A percentile compares a stretch with the other conserved stretches of the same genome.
phyloP scores from a whole-genome alignment of 441 rosid genomes.

The Flueggea neowawraea region DNA sequence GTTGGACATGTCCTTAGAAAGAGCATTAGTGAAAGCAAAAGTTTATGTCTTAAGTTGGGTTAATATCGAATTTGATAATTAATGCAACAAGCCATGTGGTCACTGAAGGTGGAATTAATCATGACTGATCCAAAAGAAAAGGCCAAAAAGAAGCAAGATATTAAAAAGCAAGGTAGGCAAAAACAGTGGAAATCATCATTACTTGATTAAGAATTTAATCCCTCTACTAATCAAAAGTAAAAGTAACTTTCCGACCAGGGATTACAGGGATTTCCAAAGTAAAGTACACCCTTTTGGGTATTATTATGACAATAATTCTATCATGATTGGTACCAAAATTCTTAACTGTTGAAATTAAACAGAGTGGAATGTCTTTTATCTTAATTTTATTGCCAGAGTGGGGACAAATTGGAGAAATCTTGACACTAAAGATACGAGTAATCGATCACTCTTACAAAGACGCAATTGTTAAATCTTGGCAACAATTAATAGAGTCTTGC shows the following conservation, averaged over 20 bases:
- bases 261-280: constrained; percentile 5
- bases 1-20: background rate
- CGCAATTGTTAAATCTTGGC: too few relatives aligned
- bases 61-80: constrained; percentile 1
- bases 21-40: constrained; percentile 18
- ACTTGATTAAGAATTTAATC: constrained; percentile 3
- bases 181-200: constrained; percentile 3
- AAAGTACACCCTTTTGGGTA: constrained; percentile 8
- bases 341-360: constrained; percentile 17
- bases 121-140: constrained; percentile 11
- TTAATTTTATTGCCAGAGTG: constrained; percentile 1
- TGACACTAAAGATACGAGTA: too few relatives aligned
- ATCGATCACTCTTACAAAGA: too few relatives aligned
- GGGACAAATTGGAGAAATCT: constrained; percentile 14
- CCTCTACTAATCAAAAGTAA: background rate
- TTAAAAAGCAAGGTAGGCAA: constrained; percentile 1
- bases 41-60: constrained; percentile 8
- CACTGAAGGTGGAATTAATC: constrained; percentile 31
- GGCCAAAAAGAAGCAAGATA: constrained; percentile 3
- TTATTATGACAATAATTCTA: constrained; percentile 25
- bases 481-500: background rate
- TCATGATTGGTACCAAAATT: constrained; percentile 33
- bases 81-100: constrained; percentile 5
- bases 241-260: constrained; percentile 13
- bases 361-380: background rate